Evolutionary conservation across 1,284 basidiomycete genomes (phyloP), one percentile per base, ranked within the genome.

Genomic region (Sutorius eximius): DNA sequence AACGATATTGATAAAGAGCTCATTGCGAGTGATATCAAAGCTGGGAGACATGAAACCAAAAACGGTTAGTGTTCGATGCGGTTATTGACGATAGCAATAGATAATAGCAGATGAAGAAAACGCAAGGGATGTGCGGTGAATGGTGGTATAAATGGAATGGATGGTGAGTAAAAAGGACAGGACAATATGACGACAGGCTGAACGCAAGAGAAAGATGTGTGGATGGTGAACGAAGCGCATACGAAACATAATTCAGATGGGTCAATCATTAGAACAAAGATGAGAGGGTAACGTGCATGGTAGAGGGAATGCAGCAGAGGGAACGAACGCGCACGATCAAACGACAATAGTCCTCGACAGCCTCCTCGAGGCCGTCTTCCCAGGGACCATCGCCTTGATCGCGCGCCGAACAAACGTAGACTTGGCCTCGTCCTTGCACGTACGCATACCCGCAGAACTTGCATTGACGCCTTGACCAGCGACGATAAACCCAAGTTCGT

Each of bases 361-460:
- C 56, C 77, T 73, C 59, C 73, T 74, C 1, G 79, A 79, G 55
- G 67, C 69, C 10, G 80, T 75, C 67, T 76, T 83, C 49, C 78
- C 78, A 44, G 84, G 79, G 51, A 82, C 83, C 61, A 86, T 80
- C 9, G 83, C 82, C 68, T 83, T 87, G 68, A 89, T 76, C 18
- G 87, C 86, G 48, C 84, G 82, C 27, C 80, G 78, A 49, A 89
- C 80, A 57, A 82, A 75, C 12, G 80, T 76, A 45, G 78, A 74
- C 52, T 77, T 79, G 55, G 67, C 74, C 44, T 81, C 81, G 51
- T 82, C 81, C 65, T 74, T 77, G 45, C 59, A 58, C 22, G 64
- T 50, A 27, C 69, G 63, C 29, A n/a, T 27, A 5, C 24, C 18
- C n/a, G 67, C 61, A 42, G 62, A 61, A 55, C 59, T 62, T 27